Evolutionary conservation across 257 asterid species (phyloP).

Genomic region (Prunella vulgaris): DNA sequence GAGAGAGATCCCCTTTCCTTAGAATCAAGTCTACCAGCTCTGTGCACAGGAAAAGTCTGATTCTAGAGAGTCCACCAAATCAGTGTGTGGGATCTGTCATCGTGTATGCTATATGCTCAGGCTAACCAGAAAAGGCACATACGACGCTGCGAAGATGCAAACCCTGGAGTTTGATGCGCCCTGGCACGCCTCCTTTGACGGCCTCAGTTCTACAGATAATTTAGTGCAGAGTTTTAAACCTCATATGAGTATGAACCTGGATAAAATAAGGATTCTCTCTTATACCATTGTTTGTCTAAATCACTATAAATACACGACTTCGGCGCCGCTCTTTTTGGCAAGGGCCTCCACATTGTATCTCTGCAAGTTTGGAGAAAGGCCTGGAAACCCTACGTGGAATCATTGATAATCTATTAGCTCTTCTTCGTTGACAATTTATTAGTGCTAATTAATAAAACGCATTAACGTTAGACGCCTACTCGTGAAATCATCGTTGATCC

Average conservation of each 20-base stretch:
- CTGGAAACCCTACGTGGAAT: too few species aligned
- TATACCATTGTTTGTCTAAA: too few species aligned
- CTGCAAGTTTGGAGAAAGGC: too few species aligned
- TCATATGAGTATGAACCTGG: not conserved
- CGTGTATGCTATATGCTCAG: not conserved
- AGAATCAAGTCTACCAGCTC: not conserved
- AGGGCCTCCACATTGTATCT: too few species aligned
- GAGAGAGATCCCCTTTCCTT: not conserved
- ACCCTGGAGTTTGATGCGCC: not conserved
- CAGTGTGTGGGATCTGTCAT: not conserved
- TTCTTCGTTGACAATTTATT: too few species aligned
- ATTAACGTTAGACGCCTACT: too few species aligned
- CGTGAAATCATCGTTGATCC: too few species aligned
- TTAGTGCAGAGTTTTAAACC: not conserved
- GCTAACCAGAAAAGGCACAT: not conserved
- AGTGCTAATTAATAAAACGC: too few species aligned
- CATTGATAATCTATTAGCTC: too few species aligned
- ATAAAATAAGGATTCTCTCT: too few species aligned
- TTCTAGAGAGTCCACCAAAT: not conserved
- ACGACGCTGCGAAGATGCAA: not conserved
- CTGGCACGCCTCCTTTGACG: not conserved
- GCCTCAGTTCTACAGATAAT: not conserved
- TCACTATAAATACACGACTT: too few species aligned
- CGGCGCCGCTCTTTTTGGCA: too few species aligned
- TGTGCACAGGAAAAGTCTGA: not conserved